Evolutionary conservation across 257 asterid genomes (phyloP).

Genomic region (Schizonepeta tenuifolia): DNA sequence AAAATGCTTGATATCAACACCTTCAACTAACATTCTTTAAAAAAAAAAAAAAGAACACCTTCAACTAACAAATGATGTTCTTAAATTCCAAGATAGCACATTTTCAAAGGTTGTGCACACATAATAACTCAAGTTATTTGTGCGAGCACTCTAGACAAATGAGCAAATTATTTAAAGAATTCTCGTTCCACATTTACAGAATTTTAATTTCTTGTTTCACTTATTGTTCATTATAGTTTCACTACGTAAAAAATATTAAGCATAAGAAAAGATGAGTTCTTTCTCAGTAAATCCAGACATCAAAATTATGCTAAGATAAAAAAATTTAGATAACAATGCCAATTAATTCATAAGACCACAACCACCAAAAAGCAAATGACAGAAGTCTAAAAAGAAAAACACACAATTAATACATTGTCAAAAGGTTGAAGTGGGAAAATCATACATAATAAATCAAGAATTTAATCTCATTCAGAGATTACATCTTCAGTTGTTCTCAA

Average conservation of each 20-base stretch:
- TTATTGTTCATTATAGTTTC: slow-evolving; percentile 1
- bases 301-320: slow-evolving; percentile 24
- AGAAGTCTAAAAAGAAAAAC: background rate
- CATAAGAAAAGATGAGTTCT: background rate
- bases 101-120: background rate
- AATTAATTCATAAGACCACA: slow-evolving; percentile 9
- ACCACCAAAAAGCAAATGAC: slow-evolving; percentile 4
- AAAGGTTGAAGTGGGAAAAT: background rate
- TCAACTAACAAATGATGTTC: background rate
- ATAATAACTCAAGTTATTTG: background rate
- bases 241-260: background rate
- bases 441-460: background rate
- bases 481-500: slow-evolving; percentile 14
- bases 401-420: background rate
- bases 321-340: slow-evolving; percentile 19
- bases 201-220: background rate
- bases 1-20: background rate
- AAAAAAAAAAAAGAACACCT: too few relatives aligned
- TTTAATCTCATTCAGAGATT: slow-evolving; percentile 12
- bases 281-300: background rate
- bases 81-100: background rate
- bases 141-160: background rate
- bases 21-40: background rate
- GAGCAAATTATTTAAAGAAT: background rate
- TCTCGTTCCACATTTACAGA: background rate